Percentiles rank a stretch among this genome's conserved stretches.
phyloP scores from a whole-genome alignment of 306 rosid genomes.

The Quercus aquifolioides region DNA sequence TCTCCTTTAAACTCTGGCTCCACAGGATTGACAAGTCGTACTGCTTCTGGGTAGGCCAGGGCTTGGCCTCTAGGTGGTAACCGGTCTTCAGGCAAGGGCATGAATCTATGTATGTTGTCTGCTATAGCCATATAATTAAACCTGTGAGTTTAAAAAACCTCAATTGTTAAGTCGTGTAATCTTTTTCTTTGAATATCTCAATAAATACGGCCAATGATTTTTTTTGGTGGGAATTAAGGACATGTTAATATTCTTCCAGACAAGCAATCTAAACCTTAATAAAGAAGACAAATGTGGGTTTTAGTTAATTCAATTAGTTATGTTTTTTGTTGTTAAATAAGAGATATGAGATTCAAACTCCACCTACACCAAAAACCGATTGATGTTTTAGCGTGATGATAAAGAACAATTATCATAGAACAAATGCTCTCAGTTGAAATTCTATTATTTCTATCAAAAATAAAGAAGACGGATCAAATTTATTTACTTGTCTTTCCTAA shows the following conservation, averaged over 20 bases:
- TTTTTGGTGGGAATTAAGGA: not conserved
- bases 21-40: slow-evolving; percentile 57
- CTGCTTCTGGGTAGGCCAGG: slow-evolving; percentile 70
- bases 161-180: too few species aligned
- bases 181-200: too few species aligned
- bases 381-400: too few species aligned
- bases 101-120: slow-evolving; percentile 60
- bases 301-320: too few species aligned
- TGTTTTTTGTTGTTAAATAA: too few species aligned
- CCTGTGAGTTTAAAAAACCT: slow-evolving; percentile 25
- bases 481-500: slow-evolving; percentile 70
- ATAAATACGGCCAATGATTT: not conserved
- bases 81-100: slow-evolving; percentile 80
- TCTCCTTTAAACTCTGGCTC: slow-evolving; percentile 74
- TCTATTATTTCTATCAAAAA: too few species aligned
- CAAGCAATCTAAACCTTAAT: not conserved
- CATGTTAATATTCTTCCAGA: not conserved
- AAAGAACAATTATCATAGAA: too few species aligned
- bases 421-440: too few species aligned
- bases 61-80: slow-evolving; percentile 42
- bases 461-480: not conserved
- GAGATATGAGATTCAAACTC: accelerated
- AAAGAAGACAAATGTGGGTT: not conserved
- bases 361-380: accelerated
- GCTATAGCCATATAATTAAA: slow-evolving; percentile 66